These are phyloP conservation scores for Geranium incanum DNA, from an alignment of 441 rosid species.

Conservation along the genomic window DNA sequence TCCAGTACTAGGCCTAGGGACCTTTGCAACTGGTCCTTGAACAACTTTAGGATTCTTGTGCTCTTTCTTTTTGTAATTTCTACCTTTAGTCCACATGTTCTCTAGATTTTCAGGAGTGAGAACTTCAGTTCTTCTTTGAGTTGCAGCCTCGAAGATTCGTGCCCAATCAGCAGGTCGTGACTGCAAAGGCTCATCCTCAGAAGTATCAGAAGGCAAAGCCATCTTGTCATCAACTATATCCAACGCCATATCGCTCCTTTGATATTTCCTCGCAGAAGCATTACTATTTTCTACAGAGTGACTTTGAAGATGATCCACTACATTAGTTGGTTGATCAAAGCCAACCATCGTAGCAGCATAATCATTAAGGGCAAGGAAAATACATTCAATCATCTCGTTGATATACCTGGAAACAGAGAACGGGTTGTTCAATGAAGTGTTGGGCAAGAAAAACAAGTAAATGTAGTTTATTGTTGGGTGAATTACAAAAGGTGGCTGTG, in stretches of 20 bases:
- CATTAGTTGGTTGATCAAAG: constrained; percentile 32
- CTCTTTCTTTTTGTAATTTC: constrained; percentile 79
- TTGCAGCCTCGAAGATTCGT: constrained; percentile 65
- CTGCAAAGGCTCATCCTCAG: constrained; percentile 35
- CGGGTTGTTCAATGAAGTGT: neutral
- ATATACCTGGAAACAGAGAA: constrained; percentile 49
- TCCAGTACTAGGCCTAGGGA: constrained; percentile 30
- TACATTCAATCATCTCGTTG: constrained; percentile 71
- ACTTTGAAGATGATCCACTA: constrained; percentile 8
- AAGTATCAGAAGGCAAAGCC: constrained; percentile 24
- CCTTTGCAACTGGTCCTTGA: constrained; percentile 29
- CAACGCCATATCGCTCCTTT: constrained; percentile 30
- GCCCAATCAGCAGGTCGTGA: constrained; percentile 74
- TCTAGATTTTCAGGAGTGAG: constrained; percentile 97
- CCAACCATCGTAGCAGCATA: constrained; percentile 35
- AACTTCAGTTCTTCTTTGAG: constrained; percentile 89
- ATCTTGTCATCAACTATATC: constrained; percentile 28
- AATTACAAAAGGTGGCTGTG: too few species aligned
- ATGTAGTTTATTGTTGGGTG: neutral
- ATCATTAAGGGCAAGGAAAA: constrained; percentile 53
- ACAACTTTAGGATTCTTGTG: constrained; percentile 37
- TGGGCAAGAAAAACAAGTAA: neutral
- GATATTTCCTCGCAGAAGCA: constrained; percentile 27
- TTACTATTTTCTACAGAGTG: constrained; percentile 25
- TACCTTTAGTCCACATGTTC: constrained; percentile 97